A percentile compares a stretch with the other conserved stretches of the same genome.
phyloP scores from a whole-genome alignment of 2,329 filamentous ascomycete species.

The Colletotrichum agaves region DNA sequence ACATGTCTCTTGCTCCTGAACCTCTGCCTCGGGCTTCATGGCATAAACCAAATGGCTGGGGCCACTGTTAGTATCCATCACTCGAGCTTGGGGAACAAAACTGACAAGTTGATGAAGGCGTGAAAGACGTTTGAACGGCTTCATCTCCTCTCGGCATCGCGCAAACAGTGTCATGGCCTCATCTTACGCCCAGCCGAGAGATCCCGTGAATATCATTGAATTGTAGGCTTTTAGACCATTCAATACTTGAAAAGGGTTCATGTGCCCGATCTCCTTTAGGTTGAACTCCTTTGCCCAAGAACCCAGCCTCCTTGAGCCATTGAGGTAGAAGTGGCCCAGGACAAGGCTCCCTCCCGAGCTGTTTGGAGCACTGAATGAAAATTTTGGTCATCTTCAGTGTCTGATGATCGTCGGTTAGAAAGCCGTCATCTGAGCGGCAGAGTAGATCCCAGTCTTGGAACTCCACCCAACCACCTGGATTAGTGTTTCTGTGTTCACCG shows the following conservation, averaged over 20 bases:
- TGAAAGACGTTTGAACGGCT: conserved; percentile 43
- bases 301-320: conserved; percentile 50
- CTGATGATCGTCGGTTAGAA: conserved; percentile 24
- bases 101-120: conserved; percentile 41
- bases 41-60: conserved; percentile 3
- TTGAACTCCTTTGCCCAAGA: conserved; percentile 49
- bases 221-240: conserved; percentile 42
- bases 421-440: conserved; percentile 41
- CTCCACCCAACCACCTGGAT: conserved; percentile 48
- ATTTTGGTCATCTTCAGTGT: conserved; percentile 34
- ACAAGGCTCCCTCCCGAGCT: conserved; percentile 44
- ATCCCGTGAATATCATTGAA: conserved; percentile 43
- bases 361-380: conserved; percentile 40
- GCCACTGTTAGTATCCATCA: background rate
- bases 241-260: conserved; percentile 31
- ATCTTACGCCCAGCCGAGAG: conserved; percentile 43
- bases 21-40: background rate
- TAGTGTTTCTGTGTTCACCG: conserved; percentile 42
- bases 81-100: background rate
- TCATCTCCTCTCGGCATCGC: conserved; percentile 44
- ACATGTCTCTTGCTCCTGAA: background rate
- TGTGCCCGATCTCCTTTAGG: conserved; percentile 46
- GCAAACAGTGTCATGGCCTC: conserved; percentile 44
- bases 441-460: conserved; percentile 40
- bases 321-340: conserved; percentile 42